A percentile compares a stretch with the other conserved stretches of the same genome.
phyloP scores from a whole-genome alignment of 805 yeast genomes.

The Saccharomycopsis javanensis region DNA sequence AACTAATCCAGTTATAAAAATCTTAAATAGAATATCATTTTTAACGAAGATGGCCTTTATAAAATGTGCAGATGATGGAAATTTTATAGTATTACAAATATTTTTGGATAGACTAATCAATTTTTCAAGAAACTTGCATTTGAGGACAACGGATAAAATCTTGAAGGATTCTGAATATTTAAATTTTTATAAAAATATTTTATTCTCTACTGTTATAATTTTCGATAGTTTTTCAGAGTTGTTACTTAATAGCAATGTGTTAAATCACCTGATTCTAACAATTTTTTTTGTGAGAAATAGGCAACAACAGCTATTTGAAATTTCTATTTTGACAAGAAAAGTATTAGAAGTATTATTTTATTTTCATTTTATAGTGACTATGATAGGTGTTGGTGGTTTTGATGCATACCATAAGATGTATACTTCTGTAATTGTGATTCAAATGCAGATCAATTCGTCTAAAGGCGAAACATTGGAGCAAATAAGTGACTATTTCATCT shows the following conservation, averaged over 20 bases:
- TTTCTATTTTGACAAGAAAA: background rate
- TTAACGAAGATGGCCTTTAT: background rate
- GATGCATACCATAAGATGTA: slow-evolving; percentile 17
- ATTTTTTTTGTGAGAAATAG: background rate
- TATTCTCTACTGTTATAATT: slow-evolving; percentile 16
- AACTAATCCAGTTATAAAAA: slow-evolving; percentile 6
- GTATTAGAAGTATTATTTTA: slow-evolving; percentile 20
- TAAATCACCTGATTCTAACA: background rate
- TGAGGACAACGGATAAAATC: background rate
- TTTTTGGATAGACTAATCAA: background rate
- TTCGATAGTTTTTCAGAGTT: slow-evolving; percentile 20
- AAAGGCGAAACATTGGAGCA: background rate
- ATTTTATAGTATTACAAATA: background rate
- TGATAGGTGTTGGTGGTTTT: slow-evolving; percentile 24
- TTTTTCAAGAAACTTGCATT: background rate
- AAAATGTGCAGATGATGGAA: background rate
- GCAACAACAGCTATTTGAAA: background rate
- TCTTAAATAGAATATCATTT: slow-evolving; percentile 10
- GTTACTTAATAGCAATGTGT: background rate
- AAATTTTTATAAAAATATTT: slow-evolving; percentile 8
- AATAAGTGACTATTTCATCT: slow-evolving; percentile 14
- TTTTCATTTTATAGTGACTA: slow-evolving; percentile 22
- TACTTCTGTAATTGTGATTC: background rate
- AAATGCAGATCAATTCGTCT: background rate
- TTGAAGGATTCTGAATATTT: background rate